A percentile compares a stretch with the other conserved stretches of the same genome.
phyloP scores from a whole-genome alignment of 768 basidiomycete genomes.

The Flagelloscypha sp. region DNA sequence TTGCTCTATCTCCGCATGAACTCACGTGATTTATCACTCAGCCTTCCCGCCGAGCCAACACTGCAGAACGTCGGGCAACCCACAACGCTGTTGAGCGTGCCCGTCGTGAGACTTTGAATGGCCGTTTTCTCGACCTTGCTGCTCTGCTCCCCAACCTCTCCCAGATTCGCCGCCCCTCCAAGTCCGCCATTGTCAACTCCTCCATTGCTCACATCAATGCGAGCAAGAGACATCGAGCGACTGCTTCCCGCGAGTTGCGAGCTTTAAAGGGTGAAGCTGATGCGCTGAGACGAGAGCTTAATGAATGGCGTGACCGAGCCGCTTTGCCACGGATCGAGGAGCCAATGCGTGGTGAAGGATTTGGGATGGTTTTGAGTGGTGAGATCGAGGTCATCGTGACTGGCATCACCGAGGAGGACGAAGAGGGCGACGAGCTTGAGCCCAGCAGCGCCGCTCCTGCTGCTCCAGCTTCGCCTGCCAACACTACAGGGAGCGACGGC shows the following conservation, averaged over 20 bases:
- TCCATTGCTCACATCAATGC: slow-evolving; percentile 85
- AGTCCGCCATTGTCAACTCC: slow-evolving; percentile 94
- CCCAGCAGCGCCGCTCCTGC: no score
- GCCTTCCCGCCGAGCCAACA: slow-evolving; percentile 84
- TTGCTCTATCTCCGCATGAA: no score
- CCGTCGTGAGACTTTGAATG: slow-evolving; percentile 87
- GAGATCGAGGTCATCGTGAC: slow-evolving; percentile 61
- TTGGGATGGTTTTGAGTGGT: slow-evolving; percentile 59
- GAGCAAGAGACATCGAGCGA: slow-evolving; percentile 70
- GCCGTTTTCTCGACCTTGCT: slow-evolving; percentile 89
- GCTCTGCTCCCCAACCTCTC: slow-evolving; percentile 85
- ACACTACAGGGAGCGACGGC: no score
- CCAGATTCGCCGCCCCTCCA: slow-evolving; percentile 87
- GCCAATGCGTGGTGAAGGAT: slow-evolving; percentile 62
- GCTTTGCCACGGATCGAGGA: slow-evolving; percentile 67
- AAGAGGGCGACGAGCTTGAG: slow-evolving; percentile 40
- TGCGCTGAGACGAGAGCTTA: slow-evolving; percentile 81
- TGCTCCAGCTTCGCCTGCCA: no score
- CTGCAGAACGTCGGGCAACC: slow-evolving; percentile 90
- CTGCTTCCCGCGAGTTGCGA: slow-evolving; percentile 79
- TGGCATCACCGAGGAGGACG: slow-evolving; percentile 50
- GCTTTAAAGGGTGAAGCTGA: slow-evolving; percentile 74
- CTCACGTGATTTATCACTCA: no score
- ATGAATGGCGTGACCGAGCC: slow-evolving; percentile 83
- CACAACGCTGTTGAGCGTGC: slow-evolving; percentile 97